phyloP scores from a whole-genome alignment of 306 rosid species.

The Glycine latifolia region DNA sequence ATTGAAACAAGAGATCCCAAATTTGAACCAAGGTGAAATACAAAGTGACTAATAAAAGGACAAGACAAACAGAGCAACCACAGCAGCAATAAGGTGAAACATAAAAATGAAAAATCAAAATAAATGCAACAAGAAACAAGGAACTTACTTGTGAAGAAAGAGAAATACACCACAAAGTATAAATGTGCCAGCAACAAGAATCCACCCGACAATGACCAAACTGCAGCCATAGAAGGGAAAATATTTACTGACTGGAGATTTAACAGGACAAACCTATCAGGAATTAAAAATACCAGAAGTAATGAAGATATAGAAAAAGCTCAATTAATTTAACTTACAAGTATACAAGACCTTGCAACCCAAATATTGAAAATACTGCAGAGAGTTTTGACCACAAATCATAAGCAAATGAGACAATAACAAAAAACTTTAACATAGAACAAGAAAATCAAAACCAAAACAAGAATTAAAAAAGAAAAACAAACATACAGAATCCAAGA shows the following conservation, averaged over 20 bases:
- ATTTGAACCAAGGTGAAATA: slow-evolving; percentile 10
- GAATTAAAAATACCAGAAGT: slow-evolving; percentile 1
- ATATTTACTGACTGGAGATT: slow-evolving; percentile 30
- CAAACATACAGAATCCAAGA: slow-evolving; percentile 77
- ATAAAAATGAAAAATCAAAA: slow-evolving; percentile 24
- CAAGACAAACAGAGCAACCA: background rate
- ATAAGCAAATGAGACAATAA: slow-evolving; percentile 28
- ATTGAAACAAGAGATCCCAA: background rate
- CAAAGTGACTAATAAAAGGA: background rate
- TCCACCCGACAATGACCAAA: slow-evolving; percentile 71
- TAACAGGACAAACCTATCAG: slow-evolving; percentile 14
- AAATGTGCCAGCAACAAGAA: slow-evolving; percentile 74
- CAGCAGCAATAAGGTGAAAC: slow-evolving; percentile 16
- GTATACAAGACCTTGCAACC: slow-evolving; percentile 78
- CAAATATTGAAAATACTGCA: slow-evolving; percentile 84
- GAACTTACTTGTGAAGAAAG: slow-evolving; percentile 77
- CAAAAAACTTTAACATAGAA: background rate
- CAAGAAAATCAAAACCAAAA: slow-evolving; percentile 8
- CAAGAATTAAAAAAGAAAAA: background rate
- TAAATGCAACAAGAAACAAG: background rate
- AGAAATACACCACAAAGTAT: slow-evolving; percentile 78
- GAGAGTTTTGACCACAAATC: slow-evolving; percentile 23
- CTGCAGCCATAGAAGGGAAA: slow-evolving; percentile 52
- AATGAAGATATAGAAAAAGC: background rate
- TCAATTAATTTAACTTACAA: slow-evolving; percentile 64